Conservation (phyloP, 352 stramenopile genomes). For the Globisporangium spiculum region DNA sequence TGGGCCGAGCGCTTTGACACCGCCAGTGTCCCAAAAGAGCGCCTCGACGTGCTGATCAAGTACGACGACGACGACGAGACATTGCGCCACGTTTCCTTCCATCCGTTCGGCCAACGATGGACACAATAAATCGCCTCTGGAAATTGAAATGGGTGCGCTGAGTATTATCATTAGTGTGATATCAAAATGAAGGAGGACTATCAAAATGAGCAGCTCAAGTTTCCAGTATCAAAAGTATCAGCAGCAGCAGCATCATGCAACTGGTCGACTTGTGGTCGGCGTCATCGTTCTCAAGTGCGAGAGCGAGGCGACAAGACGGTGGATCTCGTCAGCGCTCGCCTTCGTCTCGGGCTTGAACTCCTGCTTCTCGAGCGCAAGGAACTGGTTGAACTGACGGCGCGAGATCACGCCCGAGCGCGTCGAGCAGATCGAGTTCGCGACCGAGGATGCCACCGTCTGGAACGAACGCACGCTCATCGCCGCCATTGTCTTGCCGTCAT, state of each 20-base stretch:
- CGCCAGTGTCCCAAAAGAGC: slow-evolving; percentile 35
- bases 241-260: slow-evolving; percentile 1
- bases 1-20: slow-evolving; percentile 64
- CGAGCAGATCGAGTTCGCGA: slow-evolving; percentile 44
- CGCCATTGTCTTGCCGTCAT: slow-evolving; percentile 16
- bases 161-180: background rate
- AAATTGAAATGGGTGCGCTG: no score
- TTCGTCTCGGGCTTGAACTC: slow-evolving; percentile 24
- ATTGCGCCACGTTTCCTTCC: slow-evolving; percentile 40
- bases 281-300: slow-evolving; percentile 11
- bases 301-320: slow-evolving; percentile 36
- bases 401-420: slow-evolving; percentile 56
- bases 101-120: slow-evolving; percentile 47
- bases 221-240: background rate
- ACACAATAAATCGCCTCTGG: background rate
- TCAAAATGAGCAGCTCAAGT: background rate
- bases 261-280: slow-evolving; percentile 8
- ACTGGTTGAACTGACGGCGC: slow-evolving; percentile 48
- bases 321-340: slow-evolving; percentile 48
- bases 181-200: background rate
- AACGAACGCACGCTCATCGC: slow-evolving; percentile 51
- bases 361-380: slow-evolving; percentile 39
- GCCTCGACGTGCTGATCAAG: slow-evolving; percentile 54
- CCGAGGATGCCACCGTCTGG: slow-evolving; percentile 37
- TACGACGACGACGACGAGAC: slow-evolving; percentile 45